These are phyloP conservation scores for Rubia yunnanensis DNA, from an alignment of 257 asterid species.

Conservation along the genomic window DNA sequence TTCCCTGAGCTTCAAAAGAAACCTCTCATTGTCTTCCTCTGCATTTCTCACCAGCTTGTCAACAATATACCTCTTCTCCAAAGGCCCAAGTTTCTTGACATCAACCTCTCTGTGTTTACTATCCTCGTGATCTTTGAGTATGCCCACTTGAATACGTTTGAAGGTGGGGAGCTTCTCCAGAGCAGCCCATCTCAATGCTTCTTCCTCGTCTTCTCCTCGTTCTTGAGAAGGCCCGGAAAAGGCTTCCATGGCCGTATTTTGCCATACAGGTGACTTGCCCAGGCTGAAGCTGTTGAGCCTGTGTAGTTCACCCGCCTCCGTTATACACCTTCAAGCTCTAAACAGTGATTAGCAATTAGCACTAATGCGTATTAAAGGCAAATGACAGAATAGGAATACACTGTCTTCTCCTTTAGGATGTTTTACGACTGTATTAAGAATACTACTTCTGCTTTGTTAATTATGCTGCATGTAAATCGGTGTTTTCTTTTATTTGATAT, in stretches of 20 bases:
- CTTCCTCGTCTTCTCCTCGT: conserved; percentile 19
- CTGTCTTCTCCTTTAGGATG: too few relatives aligned
- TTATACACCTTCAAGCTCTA: not conserved
- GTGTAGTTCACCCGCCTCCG: conserved; percentile 5
- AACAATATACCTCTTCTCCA: conserved; percentile 31
- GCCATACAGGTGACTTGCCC: not conserved
- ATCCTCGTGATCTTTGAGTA: conserved; percentile 11
- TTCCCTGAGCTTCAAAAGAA: conserved; percentile 42
- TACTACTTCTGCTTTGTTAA: too few relatives aligned
- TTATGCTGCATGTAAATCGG: too few relatives aligned
- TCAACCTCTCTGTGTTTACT: conserved; percentile 9
- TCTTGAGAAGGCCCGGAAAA: conserved; percentile 13
- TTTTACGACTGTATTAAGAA: too few relatives aligned
- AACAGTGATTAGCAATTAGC: too few relatives aligned
- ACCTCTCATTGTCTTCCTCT: conserved; percentile 61
- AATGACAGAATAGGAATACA: too few relatives aligned
- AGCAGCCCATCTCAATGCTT: conserved; percentile 21
- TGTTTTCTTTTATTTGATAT: too few relatives aligned
- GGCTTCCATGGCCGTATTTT: not conserved
- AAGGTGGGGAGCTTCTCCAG: conserved; percentile 66
- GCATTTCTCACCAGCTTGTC: conserved; percentile 50
- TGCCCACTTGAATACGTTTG: not conserved
- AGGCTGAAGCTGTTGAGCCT: conserved; percentile 13
- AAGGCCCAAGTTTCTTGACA: conserved; percentile 3
- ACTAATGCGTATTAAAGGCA: too few relatives aligned